Percentiles rank a stretch among this genome's conserved stretches.
Evolutionary conservation across 108 stramenopile species (phyloP).

Genomic region (Schizochytrium sp.): DNA sequence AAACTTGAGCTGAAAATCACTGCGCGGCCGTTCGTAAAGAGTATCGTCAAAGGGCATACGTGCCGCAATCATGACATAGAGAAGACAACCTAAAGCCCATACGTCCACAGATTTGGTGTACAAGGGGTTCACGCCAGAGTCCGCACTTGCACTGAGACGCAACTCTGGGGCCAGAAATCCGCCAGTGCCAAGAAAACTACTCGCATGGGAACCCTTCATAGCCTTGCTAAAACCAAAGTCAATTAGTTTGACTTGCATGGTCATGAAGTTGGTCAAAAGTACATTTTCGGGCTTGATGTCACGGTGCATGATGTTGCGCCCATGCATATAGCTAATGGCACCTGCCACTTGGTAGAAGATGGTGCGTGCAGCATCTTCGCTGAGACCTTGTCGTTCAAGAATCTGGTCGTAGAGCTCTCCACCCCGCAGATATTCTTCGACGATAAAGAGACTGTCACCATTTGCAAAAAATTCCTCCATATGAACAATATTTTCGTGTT

Average conservation of each 20-base stretch:
- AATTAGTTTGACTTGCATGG: conserved; percentile 77
- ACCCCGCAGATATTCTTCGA: conserved; percentile 32
- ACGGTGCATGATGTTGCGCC: conserved; percentile 68
- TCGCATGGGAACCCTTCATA: conserved; percentile 26
- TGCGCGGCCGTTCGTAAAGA: conserved; percentile 15
- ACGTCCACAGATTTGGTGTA: conserved; percentile 95
- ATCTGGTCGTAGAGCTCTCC: conserved; percentile 51
- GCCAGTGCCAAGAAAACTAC: conserved; percentile 54
- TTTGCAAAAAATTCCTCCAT: conserved; percentile 42
- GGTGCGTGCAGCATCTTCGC: not conserved
- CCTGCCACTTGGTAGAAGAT: conserved; percentile 44
- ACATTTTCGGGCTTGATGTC: conserved; percentile 73
- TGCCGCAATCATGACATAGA: conserved; percentile 91
- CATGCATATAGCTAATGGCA: conserved; percentile 71
- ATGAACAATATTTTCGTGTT: conserved; percentile 56
- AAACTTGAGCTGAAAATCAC: conserved; percentile 30
- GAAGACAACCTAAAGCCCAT: conserved; percentile 97
- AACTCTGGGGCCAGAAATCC: conserved; percentile 94
- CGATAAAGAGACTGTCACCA: conserved; percentile 37
- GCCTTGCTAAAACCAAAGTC: conserved; percentile 66
- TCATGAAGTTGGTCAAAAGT: conserved; percentile 65
- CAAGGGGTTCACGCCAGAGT: conserved; percentile 69
- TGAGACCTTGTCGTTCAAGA: conserved; percentile 16
- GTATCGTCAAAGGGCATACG: conserved; percentile 73
- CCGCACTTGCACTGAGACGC: conserved; percentile 78